Evolutionary conservation across 1,139 yeast species (phyloP).

Genomic region (Hanseniaspora uvarum): DNA sequence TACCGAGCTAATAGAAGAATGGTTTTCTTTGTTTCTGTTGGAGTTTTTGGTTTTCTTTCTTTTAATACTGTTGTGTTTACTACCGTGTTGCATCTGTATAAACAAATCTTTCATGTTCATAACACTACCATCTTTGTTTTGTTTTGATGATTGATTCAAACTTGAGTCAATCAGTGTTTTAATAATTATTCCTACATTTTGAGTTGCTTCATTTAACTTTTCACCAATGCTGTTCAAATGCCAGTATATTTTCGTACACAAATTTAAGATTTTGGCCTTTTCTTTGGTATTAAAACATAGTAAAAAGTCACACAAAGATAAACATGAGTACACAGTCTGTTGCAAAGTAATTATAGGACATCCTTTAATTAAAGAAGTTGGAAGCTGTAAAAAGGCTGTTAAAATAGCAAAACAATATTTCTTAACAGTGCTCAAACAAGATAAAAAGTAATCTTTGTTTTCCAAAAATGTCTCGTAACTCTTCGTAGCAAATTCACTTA

Average conservation of each 20-base stretch:
- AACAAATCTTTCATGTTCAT: constrained; percentile 16
- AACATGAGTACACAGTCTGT: constrained; percentile 43
- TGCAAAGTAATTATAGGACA: constrained; percentile 42
- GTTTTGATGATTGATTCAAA: constrained; percentile 23
- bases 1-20: constrained; percentile 15
- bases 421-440: constrained; percentile 35
- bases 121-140: constrained; percentile 7
- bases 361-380: constrained; percentile 39
- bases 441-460: constrained; percentile 22
- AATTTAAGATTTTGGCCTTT: constrained; percentile 34
- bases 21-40: constrained; percentile 12
- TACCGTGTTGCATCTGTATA: constrained; percentile 7
- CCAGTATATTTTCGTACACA: constrained; percentile 46
- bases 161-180: constrained; percentile 40
- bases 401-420: constrained; percentile 37
- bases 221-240: constrained; percentile 46
- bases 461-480: constrained; percentile 18
- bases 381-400: constrained; percentile 36
- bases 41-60: constrained; percentile 3
- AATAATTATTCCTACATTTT: constrained; percentile 44
- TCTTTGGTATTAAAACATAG: constrained; percentile 33
- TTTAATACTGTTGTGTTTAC: constrained; percentile 18
- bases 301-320: constrained; percentile 40
- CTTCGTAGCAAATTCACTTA: constrained; percentile 26
- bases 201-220: constrained; percentile 44